These are phyloP conservation scores for Datura wrightii DNA, from an alignment of 257 asterid species.

Conservation along the genomic window DNA sequence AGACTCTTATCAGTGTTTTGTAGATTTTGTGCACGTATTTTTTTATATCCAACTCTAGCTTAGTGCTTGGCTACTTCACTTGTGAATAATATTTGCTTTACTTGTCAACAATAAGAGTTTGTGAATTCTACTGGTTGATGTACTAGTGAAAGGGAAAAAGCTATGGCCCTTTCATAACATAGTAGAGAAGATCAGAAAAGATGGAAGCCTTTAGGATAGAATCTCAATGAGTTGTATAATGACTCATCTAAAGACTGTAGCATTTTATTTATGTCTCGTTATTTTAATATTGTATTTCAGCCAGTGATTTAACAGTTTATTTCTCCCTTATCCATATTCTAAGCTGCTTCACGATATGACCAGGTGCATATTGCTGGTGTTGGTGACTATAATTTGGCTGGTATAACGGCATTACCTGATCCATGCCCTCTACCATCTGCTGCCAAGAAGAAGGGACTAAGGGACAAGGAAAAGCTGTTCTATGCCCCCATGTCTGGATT, in stretches of 20 bases:
- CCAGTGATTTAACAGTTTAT: slow-evolving; percentile 6
- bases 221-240: not conserved
- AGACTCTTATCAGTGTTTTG: not conserved
- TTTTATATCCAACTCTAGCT: not conserved
- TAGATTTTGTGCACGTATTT: not conserved
- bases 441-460: slow-evolving; percentile 95
- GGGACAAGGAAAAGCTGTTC: slow-evolving; percentile 95
- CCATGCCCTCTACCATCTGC: slow-evolving; percentile 98
- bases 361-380: slow-evolving; percentile 99
- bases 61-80: slow-evolving; percentile 10
- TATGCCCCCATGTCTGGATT: slow-evolving; percentile 99
- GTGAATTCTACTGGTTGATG: not conserved
- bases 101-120: not conserved
- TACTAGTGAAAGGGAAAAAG: not conserved
- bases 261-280: not conserved
- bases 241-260: not conserved
- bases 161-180: not conserved
- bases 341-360: slow-evolving; percentile 26
- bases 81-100: not conserved
- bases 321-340: not conserved
- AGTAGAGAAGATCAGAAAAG: not conserved
- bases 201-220: slow-evolving; percentile 23
- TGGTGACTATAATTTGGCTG: slow-evolving; percentile 80
- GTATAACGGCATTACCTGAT: slow-evolving; percentile 72
- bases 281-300: not conserved